These are phyloP conservation scores for Backusella macrospora DNA, from an alignment of 192 early-diverging fungal genomes.

Conservation along the genomic window DNA sequence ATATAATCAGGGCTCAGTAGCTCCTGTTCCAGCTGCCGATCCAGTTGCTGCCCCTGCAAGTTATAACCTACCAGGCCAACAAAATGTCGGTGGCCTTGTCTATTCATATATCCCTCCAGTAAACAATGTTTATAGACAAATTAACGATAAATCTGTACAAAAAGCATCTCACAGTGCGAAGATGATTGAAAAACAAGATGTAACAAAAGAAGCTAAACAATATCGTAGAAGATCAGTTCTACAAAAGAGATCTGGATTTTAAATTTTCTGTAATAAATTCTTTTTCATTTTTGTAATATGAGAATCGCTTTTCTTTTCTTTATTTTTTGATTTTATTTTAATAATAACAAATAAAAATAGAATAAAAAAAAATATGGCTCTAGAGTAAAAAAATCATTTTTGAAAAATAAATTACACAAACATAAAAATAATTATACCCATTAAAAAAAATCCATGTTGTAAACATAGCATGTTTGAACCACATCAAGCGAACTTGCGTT, in stretches of 20 bases:
- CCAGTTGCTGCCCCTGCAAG: not conserved
- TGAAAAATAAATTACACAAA: too few relatives aligned
- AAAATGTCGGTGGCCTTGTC: not conserved
- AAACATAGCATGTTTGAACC: too few relatives aligned
- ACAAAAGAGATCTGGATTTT: conserved; percentile 2
- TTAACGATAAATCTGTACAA: not conserved
- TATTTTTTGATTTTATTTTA: too few relatives aligned
- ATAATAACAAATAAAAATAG: not conserved
- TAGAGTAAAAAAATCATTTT: not conserved
- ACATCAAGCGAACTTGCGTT: too few relatives aligned
- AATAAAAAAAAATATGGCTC: not conserved
- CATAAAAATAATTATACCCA: too few relatives aligned
- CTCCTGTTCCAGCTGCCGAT: not conserved
- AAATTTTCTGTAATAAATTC: not conserved
- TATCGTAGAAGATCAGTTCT: conserved; percentile 9
- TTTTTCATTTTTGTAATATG: conserved; percentile 14
- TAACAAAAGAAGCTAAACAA: not conserved
- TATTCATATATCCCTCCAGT: not conserved
- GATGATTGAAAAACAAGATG: not conserved
- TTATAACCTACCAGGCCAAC: not conserved
- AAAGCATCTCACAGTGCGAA: not conserved
- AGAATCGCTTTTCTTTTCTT: not conserved
- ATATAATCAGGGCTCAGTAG: not conserved
- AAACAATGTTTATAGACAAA: not conserved
- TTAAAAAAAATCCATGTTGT: too few relatives aligned